phyloP scores from a whole-genome alignment of 2,329 filamentous ascomycete species.

The Arthrinium phaeospermum region DNA sequence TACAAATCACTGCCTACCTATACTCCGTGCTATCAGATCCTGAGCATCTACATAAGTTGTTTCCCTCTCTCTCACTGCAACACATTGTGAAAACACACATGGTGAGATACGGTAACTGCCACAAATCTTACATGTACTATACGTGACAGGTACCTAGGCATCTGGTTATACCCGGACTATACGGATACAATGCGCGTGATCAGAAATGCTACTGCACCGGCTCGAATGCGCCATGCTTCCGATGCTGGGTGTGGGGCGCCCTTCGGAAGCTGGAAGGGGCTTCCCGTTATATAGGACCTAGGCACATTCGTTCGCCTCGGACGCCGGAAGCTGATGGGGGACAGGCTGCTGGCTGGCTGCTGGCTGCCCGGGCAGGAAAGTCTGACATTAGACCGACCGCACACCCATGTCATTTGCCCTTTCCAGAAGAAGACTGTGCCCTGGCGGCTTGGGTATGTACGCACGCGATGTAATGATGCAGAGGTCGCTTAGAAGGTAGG shows the following conservation, averaged over 20 bases:
- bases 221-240: background rate
- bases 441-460: no score
- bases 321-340: background rate
- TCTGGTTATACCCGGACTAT: background rate
- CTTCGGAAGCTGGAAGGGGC: slow-evolving; percentile 1
- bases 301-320: background rate
- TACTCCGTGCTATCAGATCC: background rate
- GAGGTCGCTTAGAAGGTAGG: background rate
- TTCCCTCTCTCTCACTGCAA: background rate
- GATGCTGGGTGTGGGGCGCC: slow-evolving; percentile 1
- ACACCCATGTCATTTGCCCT: background rate
- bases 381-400: background rate
- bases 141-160: background rate
- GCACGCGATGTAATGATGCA: no score
- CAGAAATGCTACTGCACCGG: background rate
- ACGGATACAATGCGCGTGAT: background rate
- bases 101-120: background rate
- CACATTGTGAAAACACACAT: background rate
- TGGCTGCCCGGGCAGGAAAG: slow-evolving; percentile 1
- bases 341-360: background rate
- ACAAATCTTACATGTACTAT: background rate
- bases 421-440: background rate
- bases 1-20: background rate
- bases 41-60: background rate
- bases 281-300: background rate